These are phyloP conservation scores for Wickerhamomyces bovis DNA, from an alignment of 805 yeast genomes.

Conservation along the genomic window DNA sequence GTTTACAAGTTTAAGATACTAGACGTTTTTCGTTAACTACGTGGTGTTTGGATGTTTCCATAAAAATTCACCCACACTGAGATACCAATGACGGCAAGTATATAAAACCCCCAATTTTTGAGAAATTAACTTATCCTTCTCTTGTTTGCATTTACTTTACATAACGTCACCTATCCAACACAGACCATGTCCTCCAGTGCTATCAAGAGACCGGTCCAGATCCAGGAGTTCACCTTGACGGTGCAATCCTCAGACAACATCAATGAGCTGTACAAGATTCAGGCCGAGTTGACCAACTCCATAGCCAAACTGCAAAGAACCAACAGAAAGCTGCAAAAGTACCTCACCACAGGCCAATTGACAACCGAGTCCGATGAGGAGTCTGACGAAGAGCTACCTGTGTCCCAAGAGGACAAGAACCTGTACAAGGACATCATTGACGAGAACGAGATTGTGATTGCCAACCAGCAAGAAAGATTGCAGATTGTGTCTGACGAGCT, in stretches of 20 bases:
- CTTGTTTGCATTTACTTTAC: no score
- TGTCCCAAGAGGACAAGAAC: conserved; percentile 38
- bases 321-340: conserved; percentile 40
- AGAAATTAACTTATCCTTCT: background rate
- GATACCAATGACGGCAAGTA: background rate
- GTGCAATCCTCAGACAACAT: conserved; percentile 45
- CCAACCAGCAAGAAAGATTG: conserved; percentile 43
- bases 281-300: conserved; percentile 33
- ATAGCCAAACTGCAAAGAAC: conserved; percentile 44
- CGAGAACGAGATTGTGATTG: conserved; percentile 52
- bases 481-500: conserved; percentile 43
- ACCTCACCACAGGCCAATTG: conserved; percentile 31
- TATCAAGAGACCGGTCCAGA: conserved; percentile 32
- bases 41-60: background rate
- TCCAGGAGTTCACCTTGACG: conserved; percentile 44
- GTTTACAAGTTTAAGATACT: no score
- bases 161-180: no score
- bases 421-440: conserved; percentile 48
- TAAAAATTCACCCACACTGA: background rate
- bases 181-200: conserved; percentile 19
- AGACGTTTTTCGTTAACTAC: background rate
- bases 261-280: conserved; percentile 32
- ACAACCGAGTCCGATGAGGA: conserved; percentile 22
- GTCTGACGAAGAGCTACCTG: conserved; percentile 13
- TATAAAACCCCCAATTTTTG: background rate